A percentile compares a stretch with the other conserved stretches of the same genome.
Conservation (phyloP, 306 rosid genomes). For the Begonia masoniana region DNA sequence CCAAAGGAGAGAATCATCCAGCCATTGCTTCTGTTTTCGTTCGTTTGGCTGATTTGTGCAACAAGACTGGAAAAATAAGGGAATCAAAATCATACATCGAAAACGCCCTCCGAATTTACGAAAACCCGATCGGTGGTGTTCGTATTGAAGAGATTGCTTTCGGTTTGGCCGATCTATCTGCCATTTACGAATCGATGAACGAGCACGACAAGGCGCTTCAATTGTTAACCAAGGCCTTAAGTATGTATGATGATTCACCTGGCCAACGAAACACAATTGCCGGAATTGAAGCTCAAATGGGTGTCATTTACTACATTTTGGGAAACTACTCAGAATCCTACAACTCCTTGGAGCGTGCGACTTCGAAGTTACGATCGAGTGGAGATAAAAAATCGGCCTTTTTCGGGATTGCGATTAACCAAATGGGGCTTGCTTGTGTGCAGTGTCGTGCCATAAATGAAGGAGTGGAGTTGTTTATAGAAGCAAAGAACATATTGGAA, state of each 20-base stretch:
- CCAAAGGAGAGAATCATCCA: slow-evolving; percentile 91
- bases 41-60: slow-evolving; percentile 80
- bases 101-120: slow-evolving; percentile 70
- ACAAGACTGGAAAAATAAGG: slow-evolving; percentile 55
- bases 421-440: slow-evolving; percentile 87
- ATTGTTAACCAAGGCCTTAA: slow-evolving; percentile 51
- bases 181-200: slow-evolving; percentile 79
- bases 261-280: slow-evolving; percentile 76
- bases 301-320: slow-evolving; percentile 67
- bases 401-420: slow-evolving; percentile 84
- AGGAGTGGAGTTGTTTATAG: slow-evolving; percentile 68
- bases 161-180: slow-evolving; percentile 67
- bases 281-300: slow-evolving; percentile 97
- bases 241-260: slow-evolving; percentile 47
- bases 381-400: slow-evolving; percentile 82
- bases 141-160: slow-evolving; percentile 69
- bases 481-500: slow-evolving; percentile 55
- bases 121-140: slow-evolving; percentile 58
- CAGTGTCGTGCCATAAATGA: slow-evolving; percentile 43
- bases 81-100: slow-evolving; percentile 76
- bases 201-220: slow-evolving; percentile 64
- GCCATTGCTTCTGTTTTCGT: slow-evolving; percentile 62
- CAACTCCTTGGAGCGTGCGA: slow-evolving; percentile 47
- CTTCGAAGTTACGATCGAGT: slow-evolving; percentile 56
- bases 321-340: slow-evolving; percentile 65